These are phyloP conservation scores for Camelina neglecta DNA, from an alignment of 345 rosid genomes.

Conservation along the genomic window DNA sequence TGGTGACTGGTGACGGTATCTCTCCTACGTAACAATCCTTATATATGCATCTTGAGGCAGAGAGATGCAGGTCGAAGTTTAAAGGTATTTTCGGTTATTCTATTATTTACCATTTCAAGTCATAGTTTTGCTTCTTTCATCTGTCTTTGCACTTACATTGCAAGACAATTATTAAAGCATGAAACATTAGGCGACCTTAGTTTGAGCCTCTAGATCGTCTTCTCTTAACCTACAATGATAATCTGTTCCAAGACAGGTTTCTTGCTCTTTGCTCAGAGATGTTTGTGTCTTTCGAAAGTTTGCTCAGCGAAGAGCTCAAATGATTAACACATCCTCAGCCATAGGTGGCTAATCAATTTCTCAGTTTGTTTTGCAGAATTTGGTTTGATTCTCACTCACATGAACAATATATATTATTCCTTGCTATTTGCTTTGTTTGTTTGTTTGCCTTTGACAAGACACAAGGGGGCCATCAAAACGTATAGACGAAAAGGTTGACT, in stretches of 20 bases:
- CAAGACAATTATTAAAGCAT: not conserved
- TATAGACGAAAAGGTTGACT: slow-evolving; percentile 36
- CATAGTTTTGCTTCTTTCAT: not conserved
- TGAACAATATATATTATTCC: not conserved
- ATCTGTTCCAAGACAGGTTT: not conserved
- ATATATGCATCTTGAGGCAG: slow-evolving; percentile 29
- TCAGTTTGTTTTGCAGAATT: not conserved
- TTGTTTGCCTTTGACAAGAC: not conserved
- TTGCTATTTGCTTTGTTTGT: not conserved
- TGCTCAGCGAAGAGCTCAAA: not conserved
- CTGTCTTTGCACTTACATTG: not conserved
- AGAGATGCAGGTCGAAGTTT: not conserved
- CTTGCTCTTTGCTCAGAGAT: slow-evolving; percentile 17
- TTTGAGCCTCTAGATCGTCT: slow-evolving; percentile 23
- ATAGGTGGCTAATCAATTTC: no score
- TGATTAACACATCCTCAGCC: slow-evolving; percentile 4
- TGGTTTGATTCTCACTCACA: slow-evolving; percentile 18
- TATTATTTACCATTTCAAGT: not conserved
- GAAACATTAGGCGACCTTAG: slow-evolving; percentile 15
- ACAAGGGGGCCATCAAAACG: not conserved
- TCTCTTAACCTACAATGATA: not conserved
- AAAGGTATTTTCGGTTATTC: not conserved
- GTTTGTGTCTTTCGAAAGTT: slow-evolving; percentile 1
- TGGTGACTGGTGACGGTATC: slow-evolving; percentile 50
- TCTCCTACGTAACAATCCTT: slow-evolving; percentile 52